Evolutionary conservation across 2,329 filamentous ascomycete genomes (phyloP).

Genomic region (Escovopsis sp.): DNA sequence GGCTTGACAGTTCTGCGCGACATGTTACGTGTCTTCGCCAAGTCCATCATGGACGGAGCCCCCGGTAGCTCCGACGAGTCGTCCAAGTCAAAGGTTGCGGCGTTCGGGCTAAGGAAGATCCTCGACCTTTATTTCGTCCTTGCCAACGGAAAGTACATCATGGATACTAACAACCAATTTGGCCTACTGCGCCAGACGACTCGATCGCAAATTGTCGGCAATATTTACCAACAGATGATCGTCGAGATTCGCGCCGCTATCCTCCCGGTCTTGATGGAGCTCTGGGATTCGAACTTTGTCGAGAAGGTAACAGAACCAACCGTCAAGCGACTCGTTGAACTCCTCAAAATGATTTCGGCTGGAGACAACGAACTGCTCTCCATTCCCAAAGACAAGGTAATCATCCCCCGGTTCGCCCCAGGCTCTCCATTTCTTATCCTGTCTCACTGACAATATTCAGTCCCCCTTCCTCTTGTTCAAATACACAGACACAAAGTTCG

Average conservation of each 20-base stretch:
- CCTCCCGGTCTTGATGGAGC: conserved; percentile 56
- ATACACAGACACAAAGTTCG: conserved; percentile 28
- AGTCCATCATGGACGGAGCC: conserved; percentile 14
- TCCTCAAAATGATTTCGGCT: conserved; percentile 62
- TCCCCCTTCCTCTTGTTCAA: conserved; percentile 27
- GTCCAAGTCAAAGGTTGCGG: conserved; percentile 33
- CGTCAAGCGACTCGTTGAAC: conserved; percentile 67
- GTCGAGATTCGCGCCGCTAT: conserved; percentile 74
- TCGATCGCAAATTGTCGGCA: conserved; percentile 24
- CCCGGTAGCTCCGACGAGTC: conserved; percentile 32
- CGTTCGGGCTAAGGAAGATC: conserved; percentile 61
- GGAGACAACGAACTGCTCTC: conserved; percentile 60
- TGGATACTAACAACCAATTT: conserved; percentile 54
- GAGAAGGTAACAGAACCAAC: conserved; percentile 68
- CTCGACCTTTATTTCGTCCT: conserved; percentile 68
- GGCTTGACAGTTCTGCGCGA: conserved; percentile 62
- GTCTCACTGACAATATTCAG: conserved; percentile 5
- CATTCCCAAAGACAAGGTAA: conserved; percentile 45
- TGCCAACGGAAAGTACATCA: conserved; percentile 62
- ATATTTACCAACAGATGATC: conserved; percentile 56
- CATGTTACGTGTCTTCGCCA: conserved; percentile 53
- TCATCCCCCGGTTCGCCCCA: conserved; percentile 18
- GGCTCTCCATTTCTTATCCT: conserved; percentile 13
- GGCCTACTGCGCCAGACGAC: conserved; percentile 29
- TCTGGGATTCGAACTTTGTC: conserved; percentile 77